Evolutionary conservation across 306 rosid species (phyloP), one percentile per base, ranked within the genome.

Genomic region (Crotalaria pallida): DNA sequence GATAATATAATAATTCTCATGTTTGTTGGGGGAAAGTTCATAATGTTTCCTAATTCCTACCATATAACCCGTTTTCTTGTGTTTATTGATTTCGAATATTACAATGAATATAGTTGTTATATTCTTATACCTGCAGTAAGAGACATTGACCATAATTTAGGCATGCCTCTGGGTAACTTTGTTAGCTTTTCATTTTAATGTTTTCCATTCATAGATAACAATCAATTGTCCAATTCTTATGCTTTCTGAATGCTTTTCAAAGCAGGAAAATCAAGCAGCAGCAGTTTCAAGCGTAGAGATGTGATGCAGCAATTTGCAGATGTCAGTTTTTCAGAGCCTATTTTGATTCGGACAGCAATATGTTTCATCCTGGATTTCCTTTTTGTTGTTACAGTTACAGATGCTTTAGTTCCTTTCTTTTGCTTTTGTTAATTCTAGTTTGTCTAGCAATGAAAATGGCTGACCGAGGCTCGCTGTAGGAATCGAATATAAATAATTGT

Each of bases 201-300:
- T 19, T 13, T 60, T 60, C 9, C 8, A 6, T 23, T 51, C n/a
- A 12, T 11, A 11, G 3, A 61, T 72, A 49, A 19, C 50, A 48
- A 23, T 23, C 16, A 16, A 38, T 19, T 23, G 21, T 16, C 23
- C 7, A 18, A 40, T 61, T 48, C 51, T 58, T 72, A 50, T 26
- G 17, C 24, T 40, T 59, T 60, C 26, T 41, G 24, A 40, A 40
- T 44, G 7, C 47, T 74, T 62, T 63, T 17, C 24, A 52, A 17
- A 52, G 48, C 45, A 73, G 78, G 70, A 52, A 64, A 52, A 29
- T 22, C 41, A 60, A 34, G 57, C 50, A 50, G 10, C 64, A 38
- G 34, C 38, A 52, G 48, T 64, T 52, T 74, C 52, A 40, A 63
- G 48, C 18, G 65, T 43, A 60, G 62, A 51, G 68, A 72, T 61